Evolutionary conservation across 768 basidiomycete species (phyloP), one percentile per base, ranked within the genome.

Genomic region (Gymnopilus junonius): DNA sequence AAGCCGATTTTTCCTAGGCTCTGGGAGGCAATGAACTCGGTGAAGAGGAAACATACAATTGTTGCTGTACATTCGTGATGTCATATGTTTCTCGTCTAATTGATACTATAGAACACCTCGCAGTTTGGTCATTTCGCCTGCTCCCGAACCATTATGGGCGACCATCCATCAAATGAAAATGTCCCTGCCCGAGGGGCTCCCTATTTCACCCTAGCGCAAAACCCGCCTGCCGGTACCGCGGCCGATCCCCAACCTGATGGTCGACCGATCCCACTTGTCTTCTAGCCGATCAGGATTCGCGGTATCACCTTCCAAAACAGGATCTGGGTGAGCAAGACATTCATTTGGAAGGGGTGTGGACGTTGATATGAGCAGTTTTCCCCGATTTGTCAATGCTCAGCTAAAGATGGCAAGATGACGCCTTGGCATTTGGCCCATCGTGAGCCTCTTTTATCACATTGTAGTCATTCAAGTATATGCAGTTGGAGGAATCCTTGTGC

Each of bases 391-490:
- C 87, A 89, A 72, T 88, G 87, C 71, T 87, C 85, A 31, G 77
- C 84, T 0, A 71, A 85, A 27, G 71, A 87, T 74, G 88, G 87
- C 21, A 76, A 69, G 67, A 37, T 82, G 12, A 83, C 82, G 0
- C 70, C 82, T 31, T 89, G 87, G 87, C 88, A 89, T 66, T 69
- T 80, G 63, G 85, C 85, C 4, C 87, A 88, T 70, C 80, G 91
- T 75, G 85, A 81, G 66, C 50, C 32, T 37, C 8, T n/a, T 35
- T 12, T 12, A 12, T n/a, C 73, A 32, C 56, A 69, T 72, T 51
- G 57, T 70, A 71, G 31, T 8, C 5, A n/a, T 20, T 61, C 63
- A n/a, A 32, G 23, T 4, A 42, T 34, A 11, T 14, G 37, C 27
- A 39, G 85, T 85, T 21, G 81, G 82, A 1, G 81, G 82, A 14